Base-by-base conservation (phyloP, 257 asterid genomes). In the Capsicum baccatum region DNA sequence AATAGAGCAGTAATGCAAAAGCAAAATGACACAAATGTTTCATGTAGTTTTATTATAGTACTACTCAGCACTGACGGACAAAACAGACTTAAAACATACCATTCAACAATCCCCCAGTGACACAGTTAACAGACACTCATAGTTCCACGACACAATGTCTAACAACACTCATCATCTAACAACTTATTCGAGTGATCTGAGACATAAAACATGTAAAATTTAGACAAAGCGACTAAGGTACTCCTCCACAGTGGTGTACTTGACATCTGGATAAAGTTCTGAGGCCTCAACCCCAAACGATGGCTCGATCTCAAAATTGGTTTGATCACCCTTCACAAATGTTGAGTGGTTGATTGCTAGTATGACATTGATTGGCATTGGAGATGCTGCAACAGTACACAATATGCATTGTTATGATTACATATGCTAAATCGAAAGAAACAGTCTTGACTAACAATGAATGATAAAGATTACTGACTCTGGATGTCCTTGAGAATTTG, bases 241-340 rank as follows among this genome's bases (percentile, higher is more conserved):
- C 64, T 91, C 92, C 13, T 92, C 95, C 85, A 91, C 94, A 8
- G 92, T 89, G 13, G 91, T 91, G 86, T 91, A 91, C 58, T 92
- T 89, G 71, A 94, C 93, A 83, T 94, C 94, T 3, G 97, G 95
- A 87, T 94, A 94, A 37, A 92, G 91, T 83, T 90, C 86, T 0
- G 98, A 84, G 52, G 98, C 95, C 91, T 94, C 98, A 0, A 86
- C 87, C 0, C 94, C 98, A 10, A 90, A 85, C 1, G 92, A 86
- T 9, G 95, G 92, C 73, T 94, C 92, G 16, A 92, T 94, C 82
- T 76, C 90, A 37, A 94, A 94, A 21, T 89, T 89, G 17, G 95
- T 90, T 0, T 90, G 92, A 63, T 88, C 95, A 0, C 98, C 97
- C 12, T 91, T 91, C 56, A 92, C 85, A 9, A 92, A 87, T 14